A percentile compares a stretch with the other conserved stretches of the same genome.
These are phyloP conservation scores for Cutaneotrichosporon mucoides DNA, from an alignment of 1,284 basidiomycete species.

Conservation along the genomic window DNA sequence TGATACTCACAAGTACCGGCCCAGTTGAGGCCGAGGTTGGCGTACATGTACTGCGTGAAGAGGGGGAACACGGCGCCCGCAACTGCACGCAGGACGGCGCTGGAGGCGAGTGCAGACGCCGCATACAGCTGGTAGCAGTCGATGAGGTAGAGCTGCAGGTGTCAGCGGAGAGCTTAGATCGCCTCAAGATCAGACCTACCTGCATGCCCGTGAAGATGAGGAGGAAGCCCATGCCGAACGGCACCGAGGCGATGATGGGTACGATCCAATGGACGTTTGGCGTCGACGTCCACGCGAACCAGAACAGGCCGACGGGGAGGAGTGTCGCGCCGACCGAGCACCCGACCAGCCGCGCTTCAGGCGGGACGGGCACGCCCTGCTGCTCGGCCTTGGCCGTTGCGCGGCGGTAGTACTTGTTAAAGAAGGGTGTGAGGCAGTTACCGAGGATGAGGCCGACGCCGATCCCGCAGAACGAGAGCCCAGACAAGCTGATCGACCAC, in stretches of 20 bases:
- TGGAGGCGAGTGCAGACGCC: slow-evolving; percentile 65
- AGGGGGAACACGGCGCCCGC: slow-evolving; percentile 53
- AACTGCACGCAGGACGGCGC: slow-evolving; percentile 62
- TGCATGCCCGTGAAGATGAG: slow-evolving; percentile 56
- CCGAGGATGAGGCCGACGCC: slow-evolving; percentile 60
- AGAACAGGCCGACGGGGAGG: slow-evolving; percentile 62
- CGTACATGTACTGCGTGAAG: slow-evolving; percentile 44
- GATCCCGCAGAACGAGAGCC: slow-evolving; percentile 61
- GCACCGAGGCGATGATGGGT: slow-evolving; percentile 60
- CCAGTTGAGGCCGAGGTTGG: slow-evolving; percentile 42
- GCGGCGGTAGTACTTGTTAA: slow-evolving; percentile 56
- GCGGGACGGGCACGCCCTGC: slow-evolving; percentile 54
- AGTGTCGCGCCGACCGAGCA: slow-evolving; percentile 57
- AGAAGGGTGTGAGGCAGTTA: slow-evolving; percentile 47
- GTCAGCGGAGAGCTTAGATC: too few relatives aligned
- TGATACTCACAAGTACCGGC: slow-evolving; percentile 38
- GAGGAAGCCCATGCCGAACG: slow-evolving; percentile 60
- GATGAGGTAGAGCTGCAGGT: slow-evolving; percentile 56
- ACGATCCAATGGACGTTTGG: slow-evolving; percentile 60
- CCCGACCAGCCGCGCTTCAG: slow-evolving; percentile 57
- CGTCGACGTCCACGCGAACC: slow-evolving; percentile 57
- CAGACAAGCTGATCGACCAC: slow-evolving; percentile 31
- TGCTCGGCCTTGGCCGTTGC: slow-evolving; percentile 53
- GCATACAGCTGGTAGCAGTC: slow-evolving; percentile 59
- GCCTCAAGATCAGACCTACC: too few relatives aligned